Evolutionary conservation across 1,139 yeast species (phyloP).

Genomic region (Kodamaea derodonti): DNA sequence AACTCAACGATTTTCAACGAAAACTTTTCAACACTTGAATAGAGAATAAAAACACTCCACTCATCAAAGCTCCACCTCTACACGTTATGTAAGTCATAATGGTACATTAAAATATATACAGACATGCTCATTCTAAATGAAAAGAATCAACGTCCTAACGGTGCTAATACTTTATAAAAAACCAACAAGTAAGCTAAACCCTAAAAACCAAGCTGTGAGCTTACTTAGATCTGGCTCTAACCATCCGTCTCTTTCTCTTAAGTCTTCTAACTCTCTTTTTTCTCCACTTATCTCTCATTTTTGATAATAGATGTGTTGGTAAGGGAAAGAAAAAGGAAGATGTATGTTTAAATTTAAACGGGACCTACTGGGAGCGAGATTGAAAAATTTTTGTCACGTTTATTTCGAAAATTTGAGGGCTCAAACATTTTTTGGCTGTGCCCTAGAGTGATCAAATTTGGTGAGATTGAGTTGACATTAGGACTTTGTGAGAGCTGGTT

Average conservation of each 20-base stretch:
- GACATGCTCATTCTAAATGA: constrained; percentile 1
- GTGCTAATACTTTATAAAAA: neutral
- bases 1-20: too few relatives aligned
- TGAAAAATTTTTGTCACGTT: neutral
- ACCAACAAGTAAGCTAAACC: constrained; percentile 1
- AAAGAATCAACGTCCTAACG: neutral
- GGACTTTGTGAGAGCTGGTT: neutral
- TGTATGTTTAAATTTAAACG: neutral
- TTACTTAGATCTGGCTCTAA: constrained; percentile 98
- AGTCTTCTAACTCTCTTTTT: constrained; percentile 99
- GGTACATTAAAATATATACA: constrained; percentile 1
- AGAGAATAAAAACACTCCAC: too few relatives aligned
- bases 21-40: too few relatives aligned
- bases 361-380: neutral
- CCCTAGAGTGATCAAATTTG: neutral
- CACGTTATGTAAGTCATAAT: neutral
- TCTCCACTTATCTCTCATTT: constrained; percentile 95
- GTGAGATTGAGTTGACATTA: neutral
- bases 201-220: constrained; percentile 39
- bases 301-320: constrained; percentile 26
- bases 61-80: neutral
- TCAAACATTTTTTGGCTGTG: neutral
- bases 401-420: neutral
- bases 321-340: constrained; percentile 10
- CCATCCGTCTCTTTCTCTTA: constrained; percentile 99